Base-by-base conservation (phyloP, 495 filamentous ascomycete genomes). In the Pyrenopolyporus hunteri region DNA sequence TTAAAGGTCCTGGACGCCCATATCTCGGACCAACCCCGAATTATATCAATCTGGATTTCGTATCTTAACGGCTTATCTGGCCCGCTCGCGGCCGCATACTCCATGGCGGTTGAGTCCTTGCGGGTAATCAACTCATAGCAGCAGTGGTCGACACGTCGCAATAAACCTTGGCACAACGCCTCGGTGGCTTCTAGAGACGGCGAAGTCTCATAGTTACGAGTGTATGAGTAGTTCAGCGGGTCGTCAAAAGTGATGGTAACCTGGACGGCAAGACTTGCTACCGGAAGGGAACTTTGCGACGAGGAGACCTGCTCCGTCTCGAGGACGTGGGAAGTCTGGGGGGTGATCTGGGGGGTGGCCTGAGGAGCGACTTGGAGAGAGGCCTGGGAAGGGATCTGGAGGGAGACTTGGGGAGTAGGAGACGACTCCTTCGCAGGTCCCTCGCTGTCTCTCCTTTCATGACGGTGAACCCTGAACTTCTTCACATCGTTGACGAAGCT, bases 81-180 rank as follows among this genome's bases (percentile, higher is more conserved):
- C 16, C 67, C 75, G 33, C 70, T 72, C 52, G 63, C 71, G 52
- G 68, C 64, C 23, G 68, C 59, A 44, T 68, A 65, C 7, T 76
- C 75, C 45, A 77, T 67, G 9, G 77, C 78, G n/a, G 52, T 69
- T 4, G 76, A 76, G 66, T 81, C 78, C 48, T 73, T 77, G 42
- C 78, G 71, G 8, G 77, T 80, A 56, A 81, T 68, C 32, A 81
- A 67, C 59, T 81, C 78, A 48, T 78, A 50, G 33, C 70, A 75
- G 59, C 76, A 80, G 53, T 77, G 77, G 60, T 80, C 75, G 29
- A 80, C 74, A 35, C 78, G 76, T 29, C 76, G 73, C 16, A 80
- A 55, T 6, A 81, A 64, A 2, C 75, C 77, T 17, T 75, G 70
- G 42, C 73, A 76, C 39, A 79, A 64, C 49, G 66, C 66, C 51